Evolutionary conservation across 768 basidiomycete species (phyloP).

Genomic region (Boletus tylopilopsis): DNA sequence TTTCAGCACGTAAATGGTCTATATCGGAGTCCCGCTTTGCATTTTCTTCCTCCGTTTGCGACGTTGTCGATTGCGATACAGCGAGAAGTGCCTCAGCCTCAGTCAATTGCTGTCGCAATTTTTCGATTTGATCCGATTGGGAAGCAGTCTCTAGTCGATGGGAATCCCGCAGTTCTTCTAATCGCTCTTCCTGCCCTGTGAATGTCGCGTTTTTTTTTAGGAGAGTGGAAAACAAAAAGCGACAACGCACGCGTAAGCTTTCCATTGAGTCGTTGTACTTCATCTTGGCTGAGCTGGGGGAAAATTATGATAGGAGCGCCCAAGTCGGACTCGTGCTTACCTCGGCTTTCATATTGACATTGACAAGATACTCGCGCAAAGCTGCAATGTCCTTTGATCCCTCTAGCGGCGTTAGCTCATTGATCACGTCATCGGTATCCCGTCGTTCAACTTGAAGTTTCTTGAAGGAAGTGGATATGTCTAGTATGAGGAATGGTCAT

Average conservation of each 20-base stretch:
- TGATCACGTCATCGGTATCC: constrained; percentile 64
- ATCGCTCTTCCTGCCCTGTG: constrained; percentile 77
- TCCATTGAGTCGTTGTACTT: constrained; percentile 69
- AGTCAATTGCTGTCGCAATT: constrained; percentile 60
- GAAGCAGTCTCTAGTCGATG: constrained; percentile 80
- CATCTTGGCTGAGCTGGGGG: constrained; percentile 63
- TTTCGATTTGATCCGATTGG: constrained; percentile 69
- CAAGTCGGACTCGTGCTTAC: constrained; percentile 38
- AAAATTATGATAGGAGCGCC: not conserved
- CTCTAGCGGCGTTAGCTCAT: constrained; percentile 67
- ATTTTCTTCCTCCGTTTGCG: constrained; percentile 46
- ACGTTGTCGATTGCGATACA: constrained; percentile 47
- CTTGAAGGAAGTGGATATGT: constrained; percentile 76
- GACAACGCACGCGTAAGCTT: constrained; percentile 66
- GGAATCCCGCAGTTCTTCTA: constrained; percentile 81
- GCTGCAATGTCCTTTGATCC: constrained; percentile 60
- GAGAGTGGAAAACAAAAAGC: not conserved
- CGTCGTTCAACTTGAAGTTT: constrained; percentile 68
- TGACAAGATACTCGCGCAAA: constrained; percentile 70
- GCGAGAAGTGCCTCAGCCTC: constrained; percentile 70
- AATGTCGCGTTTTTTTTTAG: constrained; percentile 6
- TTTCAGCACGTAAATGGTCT: constrained; percentile 57
- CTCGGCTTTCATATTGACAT: constrained; percentile 62
- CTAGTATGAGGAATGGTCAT: constrained; percentile 35
- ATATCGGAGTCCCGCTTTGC: constrained; percentile 53